These are phyloP conservation scores for Eucalyptus curtisii DNA, from an alignment of 345 rosid species.

Conservation along the genomic window DNA sequence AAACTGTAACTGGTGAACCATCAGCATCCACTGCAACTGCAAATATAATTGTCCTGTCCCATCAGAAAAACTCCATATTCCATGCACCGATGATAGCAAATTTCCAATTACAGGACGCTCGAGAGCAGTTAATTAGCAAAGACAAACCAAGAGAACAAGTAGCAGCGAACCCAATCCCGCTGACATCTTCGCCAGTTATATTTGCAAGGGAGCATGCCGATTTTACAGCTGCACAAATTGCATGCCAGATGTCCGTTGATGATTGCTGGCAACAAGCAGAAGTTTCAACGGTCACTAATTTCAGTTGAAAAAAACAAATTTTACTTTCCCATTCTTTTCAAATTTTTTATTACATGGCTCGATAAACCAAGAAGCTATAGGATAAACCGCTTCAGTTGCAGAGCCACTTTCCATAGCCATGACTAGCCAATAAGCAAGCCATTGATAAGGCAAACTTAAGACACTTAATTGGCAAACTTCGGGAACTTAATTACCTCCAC, in stretches of 20 bases:
- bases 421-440: background rate
- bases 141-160: constrained; percentile 93
- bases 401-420: background rate
- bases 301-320: background rate
- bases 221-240: constrained; percentile 79
- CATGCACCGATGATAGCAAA: background rate
- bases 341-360: background rate
- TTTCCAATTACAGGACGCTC: background rate
- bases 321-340: background rate
- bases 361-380: background rate
- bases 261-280: constrained; percentile 55
- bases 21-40: constrained; percentile 96
- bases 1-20: constrained; percentile 93
- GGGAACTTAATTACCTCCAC: constrained; percentile 44
- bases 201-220: constrained; percentile 70
- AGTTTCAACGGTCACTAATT: background rate
- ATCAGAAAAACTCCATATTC: background rate
- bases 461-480: background rate
- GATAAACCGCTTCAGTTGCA: background rate
- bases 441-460: background rate
- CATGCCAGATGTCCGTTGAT: constrained; percentile 98
- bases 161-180: constrained; percentile 80
- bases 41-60: background rate
- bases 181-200: constrained; percentile 55
- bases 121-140: background rate